phyloP scores from a whole-genome alignment of 441 rosid species.

The Flueggea neowawraea region DNA sequence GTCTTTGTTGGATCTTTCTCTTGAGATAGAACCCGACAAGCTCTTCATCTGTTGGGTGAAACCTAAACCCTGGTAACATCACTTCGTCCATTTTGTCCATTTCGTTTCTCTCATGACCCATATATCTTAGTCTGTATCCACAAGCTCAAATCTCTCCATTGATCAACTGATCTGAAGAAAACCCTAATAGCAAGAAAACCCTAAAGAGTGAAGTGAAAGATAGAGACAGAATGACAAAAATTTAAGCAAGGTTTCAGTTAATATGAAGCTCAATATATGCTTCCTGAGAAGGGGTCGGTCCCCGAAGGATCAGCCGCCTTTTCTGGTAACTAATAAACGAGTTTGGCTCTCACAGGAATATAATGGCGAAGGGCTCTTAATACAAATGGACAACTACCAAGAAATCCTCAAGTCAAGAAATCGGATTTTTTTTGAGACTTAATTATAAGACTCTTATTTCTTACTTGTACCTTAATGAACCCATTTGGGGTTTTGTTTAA shows the following conservation, averaged over 20 bases:
- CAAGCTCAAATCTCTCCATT: neutral
- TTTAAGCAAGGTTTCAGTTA: conserved; percentile 17
- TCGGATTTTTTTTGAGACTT: neutral
- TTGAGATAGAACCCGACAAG: conserved; percentile 56
- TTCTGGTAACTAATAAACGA: conserved; percentile 58
- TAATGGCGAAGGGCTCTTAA: conserved; percentile 23
- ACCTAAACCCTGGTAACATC: conserved; percentile 50
- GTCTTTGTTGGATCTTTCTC: conserved; percentile 45
- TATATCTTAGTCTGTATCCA: neutral
- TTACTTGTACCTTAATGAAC: conserved; percentile 20
- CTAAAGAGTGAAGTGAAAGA: conserved; percentile 18
- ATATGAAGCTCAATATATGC: conserved; percentile 65
- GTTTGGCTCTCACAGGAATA: conserved; percentile 24
- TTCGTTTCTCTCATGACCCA: neutral
- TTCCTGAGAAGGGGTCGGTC: conserved; percentile 67
- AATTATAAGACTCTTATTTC: conserved; percentile 8
- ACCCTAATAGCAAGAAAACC: conserved; percentile 19
- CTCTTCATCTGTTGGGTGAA: conserved; percentile 73
- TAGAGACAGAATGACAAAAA: neutral
- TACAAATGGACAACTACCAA: conserved; percentile 27
- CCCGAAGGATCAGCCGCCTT: conserved; percentile 97
- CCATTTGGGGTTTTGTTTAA: conserved; percentile 20
- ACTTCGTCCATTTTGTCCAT: conserved; percentile 7
- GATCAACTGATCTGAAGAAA: conserved; percentile 2
- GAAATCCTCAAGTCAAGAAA: conserved; percentile 20